Percentiles rank a stretch among this genome's conserved stretches.
These are phyloP conservation scores for Colletotrichum camelliae DNA, from an alignment of 2,329 filamentous ascomycete species.

Conservation along the genomic window DNA sequence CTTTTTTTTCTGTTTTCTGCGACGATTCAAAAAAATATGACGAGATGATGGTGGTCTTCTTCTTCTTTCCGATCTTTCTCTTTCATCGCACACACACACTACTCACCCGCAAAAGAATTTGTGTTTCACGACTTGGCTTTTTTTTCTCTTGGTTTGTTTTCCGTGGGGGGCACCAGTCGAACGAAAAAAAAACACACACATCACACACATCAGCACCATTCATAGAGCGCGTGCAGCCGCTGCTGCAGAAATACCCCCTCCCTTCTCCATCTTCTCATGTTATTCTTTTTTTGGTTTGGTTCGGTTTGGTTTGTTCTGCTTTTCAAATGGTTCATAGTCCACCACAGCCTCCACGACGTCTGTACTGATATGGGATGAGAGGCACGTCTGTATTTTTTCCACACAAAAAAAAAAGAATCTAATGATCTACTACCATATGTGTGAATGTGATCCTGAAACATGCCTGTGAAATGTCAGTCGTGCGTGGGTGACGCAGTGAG, in stretches of 20 bases:
- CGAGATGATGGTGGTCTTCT: not conserved
- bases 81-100: not conserved
- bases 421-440: not conserved
- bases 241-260: slow-evolving; percentile 6
- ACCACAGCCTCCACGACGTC: not conserved
- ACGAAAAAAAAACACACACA: not conserved
- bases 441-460: not conserved
- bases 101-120: not conserved
- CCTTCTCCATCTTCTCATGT: not conserved
- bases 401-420: not conserved
- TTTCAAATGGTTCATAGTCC: not conserved
- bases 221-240: slow-evolving; percentile 13
- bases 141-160: not conserved
- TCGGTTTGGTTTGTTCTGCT: not conserved
- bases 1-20: not conserved
- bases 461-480: not conserved
- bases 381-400: not conserved
- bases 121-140: not conserved
- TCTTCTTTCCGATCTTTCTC: not conserved
- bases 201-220: not conserved
- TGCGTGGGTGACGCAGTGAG: not conserved
- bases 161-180: not conserved
- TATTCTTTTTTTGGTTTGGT: not conserved
- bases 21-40: not conserved
- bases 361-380: not conserved